Base-by-base conservation (phyloP, 228 moss, liverwort and hornwort genomes). In the Sphagnum fallax region DNA sequence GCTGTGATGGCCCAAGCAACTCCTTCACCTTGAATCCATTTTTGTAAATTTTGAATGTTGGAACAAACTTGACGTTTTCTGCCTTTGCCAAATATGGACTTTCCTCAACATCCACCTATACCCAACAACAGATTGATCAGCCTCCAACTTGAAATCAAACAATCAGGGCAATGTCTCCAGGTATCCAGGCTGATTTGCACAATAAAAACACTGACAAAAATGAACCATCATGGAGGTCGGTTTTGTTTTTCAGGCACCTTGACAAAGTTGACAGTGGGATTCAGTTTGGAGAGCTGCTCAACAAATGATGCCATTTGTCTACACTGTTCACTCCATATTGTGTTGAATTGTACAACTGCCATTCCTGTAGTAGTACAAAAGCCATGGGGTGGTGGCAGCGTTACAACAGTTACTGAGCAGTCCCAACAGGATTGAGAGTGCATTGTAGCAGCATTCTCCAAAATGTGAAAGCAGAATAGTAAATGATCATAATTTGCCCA, bases 11-110 rank as follows among this genome's bases (percentile, higher is more conserved):
- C 51, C 86, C 86, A 52, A 82, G 73, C 65, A 86, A 77, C 10
- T 86, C 86, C 65, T 86, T 82, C 74, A 86, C 86, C 76, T 86
- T 86, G 59, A 86, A 86, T 0, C 86, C 86, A 63, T 86, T 86
- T 63, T 86, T 86, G 76, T 82, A 86, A 76, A 86, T 82, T 9
- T 83, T 86, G 70, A 86, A 86, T 67, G 86, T 86, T 5, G 86
- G 86, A 48, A 86, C 86, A 8, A 86, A 86, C 71, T 78, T 86
- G 12, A 86, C 82, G 0, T 74, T 73, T 74, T 86, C 86, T 47
- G 86, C 82, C 72, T 86, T 86, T 1, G 86, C 86, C 47, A 86
- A 52, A 49, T 82, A 86, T 0, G 86, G 82, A 0, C 74, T 83
- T 50, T 86, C 82, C 67, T 86, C 82, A 52, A 86, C 86, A 49